Evolutionary conservation across 306 rosid genomes (phyloP).

Genomic region (Sindora glabra): DNA sequence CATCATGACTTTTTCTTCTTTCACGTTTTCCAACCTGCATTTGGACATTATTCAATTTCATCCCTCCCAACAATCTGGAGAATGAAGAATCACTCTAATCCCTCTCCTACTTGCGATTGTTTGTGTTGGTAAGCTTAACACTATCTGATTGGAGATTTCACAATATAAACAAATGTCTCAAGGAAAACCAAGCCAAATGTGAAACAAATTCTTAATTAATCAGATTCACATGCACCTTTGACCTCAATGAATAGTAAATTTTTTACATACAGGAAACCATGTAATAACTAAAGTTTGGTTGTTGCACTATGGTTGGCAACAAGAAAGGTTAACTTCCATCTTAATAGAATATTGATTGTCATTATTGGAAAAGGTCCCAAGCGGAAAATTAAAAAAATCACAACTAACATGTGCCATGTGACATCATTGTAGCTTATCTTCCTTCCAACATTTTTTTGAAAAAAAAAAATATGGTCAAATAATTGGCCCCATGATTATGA

Average conservation of each 20-base stretch:
- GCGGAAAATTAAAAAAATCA: neutral
- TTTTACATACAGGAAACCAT: conserved; percentile 1
- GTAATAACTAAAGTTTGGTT: neutral
- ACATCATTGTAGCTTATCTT: conserved; percentile 8
- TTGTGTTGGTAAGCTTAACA: neutral
- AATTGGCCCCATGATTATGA: neutral
- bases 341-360: neutral
- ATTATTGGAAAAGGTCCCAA: neutral
- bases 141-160: neutral
- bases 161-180: neutral
- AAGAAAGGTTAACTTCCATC: neutral
- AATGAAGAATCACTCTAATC: neutral
- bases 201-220: neutral
- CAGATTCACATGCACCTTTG: neutral
- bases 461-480: neutral
- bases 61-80: neutral
- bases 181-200: neutral
- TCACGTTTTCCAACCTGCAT: conserved; percentile 39
- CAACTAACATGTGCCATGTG: neutral
- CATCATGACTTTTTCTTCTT: conserved; percentile 27
- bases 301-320: neutral
- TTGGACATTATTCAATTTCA: conserved; percentile 15
- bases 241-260: neutral
- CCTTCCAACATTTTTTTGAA: too few species aligned
- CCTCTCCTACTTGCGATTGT: neutral